phyloP scores from a whole-genome alignment of 768 basidiomycete species.

The Amanita rubescens region DNA sequence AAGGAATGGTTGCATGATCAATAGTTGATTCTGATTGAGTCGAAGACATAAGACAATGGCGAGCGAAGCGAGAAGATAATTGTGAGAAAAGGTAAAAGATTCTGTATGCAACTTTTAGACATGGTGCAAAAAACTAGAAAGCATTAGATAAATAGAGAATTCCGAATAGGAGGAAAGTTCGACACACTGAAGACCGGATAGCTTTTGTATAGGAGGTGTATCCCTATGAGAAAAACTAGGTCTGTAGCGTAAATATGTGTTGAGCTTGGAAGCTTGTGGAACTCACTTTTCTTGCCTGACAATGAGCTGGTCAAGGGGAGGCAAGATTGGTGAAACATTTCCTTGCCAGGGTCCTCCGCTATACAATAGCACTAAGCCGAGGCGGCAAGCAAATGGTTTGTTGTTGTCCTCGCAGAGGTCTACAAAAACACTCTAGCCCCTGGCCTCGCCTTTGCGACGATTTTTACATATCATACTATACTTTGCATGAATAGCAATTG shows the following conservation, averaged over 20 bases:
- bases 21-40: background rate
- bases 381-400: slow-evolving; percentile 3
- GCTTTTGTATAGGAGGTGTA: background rate
- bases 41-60: background rate
- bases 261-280: background rate
- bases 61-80: background rate
- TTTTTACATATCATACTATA: too few species aligned
- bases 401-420: slow-evolving; percentile 2
- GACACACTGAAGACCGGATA: background rate
- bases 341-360: background rate
- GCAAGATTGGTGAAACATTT: background rate
- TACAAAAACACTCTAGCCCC: background rate
- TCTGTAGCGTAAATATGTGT: background rate
- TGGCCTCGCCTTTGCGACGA: background rate
- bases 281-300: background rate
- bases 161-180: background rate
- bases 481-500: too few species aligned
- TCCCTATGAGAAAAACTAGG: slow-evolving; percentile 1
- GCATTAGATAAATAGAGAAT: background rate
- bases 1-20: background rate
- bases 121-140: background rate
- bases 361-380: slow-evolving; percentile 3
- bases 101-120: background rate
- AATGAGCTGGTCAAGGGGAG: background rate
- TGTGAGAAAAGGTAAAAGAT: background rate